phyloP scores from a whole-genome alignment of 2,329 filamentous ascomycete genomes.

The Ilyonectria sp. region DNA sequence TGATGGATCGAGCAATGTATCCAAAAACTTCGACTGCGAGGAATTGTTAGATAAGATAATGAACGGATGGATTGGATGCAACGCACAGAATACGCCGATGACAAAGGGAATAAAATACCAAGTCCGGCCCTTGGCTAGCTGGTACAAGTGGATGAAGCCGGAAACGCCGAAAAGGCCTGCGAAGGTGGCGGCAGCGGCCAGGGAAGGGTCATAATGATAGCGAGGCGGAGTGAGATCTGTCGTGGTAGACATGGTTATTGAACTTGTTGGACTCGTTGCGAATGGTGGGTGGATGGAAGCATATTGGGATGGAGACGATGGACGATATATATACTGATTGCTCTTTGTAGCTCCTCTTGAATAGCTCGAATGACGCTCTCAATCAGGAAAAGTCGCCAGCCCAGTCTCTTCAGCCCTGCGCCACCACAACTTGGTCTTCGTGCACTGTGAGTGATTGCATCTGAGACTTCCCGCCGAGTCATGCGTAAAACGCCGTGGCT shows the following conservation, averaged over 20 bases:
- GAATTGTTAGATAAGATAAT: neutral
- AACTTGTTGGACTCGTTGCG: neutral
- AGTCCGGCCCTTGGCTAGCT: constrained; percentile 1
- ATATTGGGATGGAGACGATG: neutral
- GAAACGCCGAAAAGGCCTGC: constrained; percentile 12
- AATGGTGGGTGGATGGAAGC: neutral
- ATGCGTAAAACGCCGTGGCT: neutral
- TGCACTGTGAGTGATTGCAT: neutral
- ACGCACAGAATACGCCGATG: constrained; percentile 17
- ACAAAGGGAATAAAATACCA: constrained; percentile 24
- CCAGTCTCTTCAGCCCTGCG: neutral
- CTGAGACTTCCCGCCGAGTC: neutral
- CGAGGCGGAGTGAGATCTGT: neutral
- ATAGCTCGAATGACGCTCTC: neutral
- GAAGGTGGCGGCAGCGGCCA: constrained; percentile 5
- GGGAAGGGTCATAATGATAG: constrained; percentile 25
- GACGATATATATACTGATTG: neutral
- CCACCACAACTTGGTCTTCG: neutral
- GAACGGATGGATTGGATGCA: too few relatives aligned
- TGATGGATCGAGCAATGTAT: constrained; percentile 54
- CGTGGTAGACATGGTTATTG: neutral
- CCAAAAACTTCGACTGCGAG: constrained; percentile 54
- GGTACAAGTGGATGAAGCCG: constrained; percentile 6
- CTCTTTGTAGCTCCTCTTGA: neutral
- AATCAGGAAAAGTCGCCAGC: neutral